Percentiles rank a stretch among this genome's conserved stretches.
Conservation (phyloP, 768 basidiomycete species). For the Pisolithus marmoratus region DNA sequence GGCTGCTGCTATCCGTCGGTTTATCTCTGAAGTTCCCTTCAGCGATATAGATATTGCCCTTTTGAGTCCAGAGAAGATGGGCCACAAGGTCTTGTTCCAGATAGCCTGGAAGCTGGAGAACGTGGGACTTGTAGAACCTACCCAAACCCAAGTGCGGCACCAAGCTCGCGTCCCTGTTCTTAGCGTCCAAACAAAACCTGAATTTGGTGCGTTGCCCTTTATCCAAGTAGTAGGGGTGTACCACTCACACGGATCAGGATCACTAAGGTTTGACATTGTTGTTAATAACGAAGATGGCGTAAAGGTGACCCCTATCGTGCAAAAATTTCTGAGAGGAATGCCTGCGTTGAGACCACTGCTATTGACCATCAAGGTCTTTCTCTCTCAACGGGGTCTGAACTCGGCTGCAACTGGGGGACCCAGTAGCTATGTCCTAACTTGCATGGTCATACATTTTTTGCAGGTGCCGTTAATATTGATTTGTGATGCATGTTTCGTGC, state of each 20-base stretch:
- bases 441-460: background rate
- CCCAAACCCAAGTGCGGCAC: background rate
- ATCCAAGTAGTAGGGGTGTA: background rate
- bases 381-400: background rate
- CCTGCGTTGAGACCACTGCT: background rate
- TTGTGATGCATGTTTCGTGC: background rate
- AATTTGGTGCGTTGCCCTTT: background rate
- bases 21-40: no score
- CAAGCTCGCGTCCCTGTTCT: background rate
- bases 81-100: background rate
- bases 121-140: background rate
- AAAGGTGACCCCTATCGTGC: background rate
- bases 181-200: background rate
- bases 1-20: background rate
- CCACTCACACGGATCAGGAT: background rate
- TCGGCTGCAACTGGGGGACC: background rate
- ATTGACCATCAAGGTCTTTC: background rate
- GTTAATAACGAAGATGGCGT: background rate
- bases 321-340: background rate
- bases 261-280: background rate
- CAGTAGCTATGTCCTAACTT: background rate
- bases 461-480: background rate
- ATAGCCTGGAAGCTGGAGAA: background rate
- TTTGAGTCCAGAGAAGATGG: background rate
- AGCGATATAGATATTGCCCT: background rate